Percentiles rank a stretch among this genome's conserved stretches.
Conservation (phyloP, 1,139 yeast genomes). For the Nadsonia commutata region DNA sequence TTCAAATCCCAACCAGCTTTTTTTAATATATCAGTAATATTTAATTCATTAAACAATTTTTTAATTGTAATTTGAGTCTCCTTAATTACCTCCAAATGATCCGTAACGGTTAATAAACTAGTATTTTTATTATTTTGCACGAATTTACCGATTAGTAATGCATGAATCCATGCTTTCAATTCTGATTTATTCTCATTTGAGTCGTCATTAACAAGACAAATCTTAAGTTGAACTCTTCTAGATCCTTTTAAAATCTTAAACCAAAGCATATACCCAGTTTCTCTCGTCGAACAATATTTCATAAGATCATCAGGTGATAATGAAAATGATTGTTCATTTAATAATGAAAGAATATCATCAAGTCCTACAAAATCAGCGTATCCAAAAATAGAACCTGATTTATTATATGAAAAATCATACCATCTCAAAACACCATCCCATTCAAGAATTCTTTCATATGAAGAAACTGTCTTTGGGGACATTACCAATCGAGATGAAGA, state of each 20-base stretch:
- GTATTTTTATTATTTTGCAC: conserved; percentile 4
- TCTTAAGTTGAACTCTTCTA: conserved; percentile 10
- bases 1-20: conserved; percentile 18
- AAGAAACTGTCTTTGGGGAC: conserved; percentile 16
- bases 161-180: conserved; percentile 22
- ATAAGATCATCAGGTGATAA: conserved; percentile 9
- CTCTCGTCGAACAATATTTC: conserved; percentile 9
- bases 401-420: conserved; percentile 8
- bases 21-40: conserved; percentile 12
- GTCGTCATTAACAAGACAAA: conserved; percentile 12
- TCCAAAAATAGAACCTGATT: conserved; percentile 12
- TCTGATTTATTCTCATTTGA: conserved; percentile 10
- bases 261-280: conserved; percentile 13
- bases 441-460: conserved; percentile 20
- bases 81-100: conserved; percentile 13
- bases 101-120: conserved; percentile 1
- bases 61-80: conserved; percentile 12
- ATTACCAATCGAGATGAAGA: conserved; percentile 16
- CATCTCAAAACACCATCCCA: conserved; percentile 20
- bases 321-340: conserved; percentile 7
- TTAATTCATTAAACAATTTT: conserved; percentile 14
- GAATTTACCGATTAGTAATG: conserved; percentile 16
- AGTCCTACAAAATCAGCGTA: conserved; percentile 13
- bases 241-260: conserved; percentile 7
- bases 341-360: conserved; percentile 5